phyloP scores from a whole-genome alignment of 2,329 filamentous ascomycete genomes.

The Neonectria sp. region DNA sequence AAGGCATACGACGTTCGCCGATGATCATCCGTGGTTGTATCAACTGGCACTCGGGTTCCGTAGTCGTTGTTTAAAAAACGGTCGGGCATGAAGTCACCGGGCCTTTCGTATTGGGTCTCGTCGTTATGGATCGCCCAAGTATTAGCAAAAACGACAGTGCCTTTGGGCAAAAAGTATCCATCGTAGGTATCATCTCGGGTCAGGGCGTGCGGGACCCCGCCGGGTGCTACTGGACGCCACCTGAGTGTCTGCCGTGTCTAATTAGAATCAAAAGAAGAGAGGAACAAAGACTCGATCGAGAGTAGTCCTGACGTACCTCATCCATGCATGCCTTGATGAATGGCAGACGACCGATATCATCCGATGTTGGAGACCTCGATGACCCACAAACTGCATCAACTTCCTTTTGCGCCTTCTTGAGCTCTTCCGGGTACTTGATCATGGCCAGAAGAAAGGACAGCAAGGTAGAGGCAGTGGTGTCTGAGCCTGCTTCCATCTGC shows the following conservation, averaged over 20 bases:
- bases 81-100: constrained; percentile 5
- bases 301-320: too few species aligned
- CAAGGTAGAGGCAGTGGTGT: constrained; percentile 14
- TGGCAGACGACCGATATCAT: constrained; percentile 39
- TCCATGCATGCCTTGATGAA: constrained; percentile 38
- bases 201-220: constrained; percentile 11
- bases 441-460: constrained; percentile 26
- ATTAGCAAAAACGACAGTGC: constrained; percentile 1
- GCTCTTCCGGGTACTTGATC: constrained; percentile 23
- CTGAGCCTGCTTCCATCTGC: not conserved
- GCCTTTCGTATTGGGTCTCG: not conserved
- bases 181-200: constrained; percentile 11
- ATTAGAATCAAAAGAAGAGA: too few species aligned
- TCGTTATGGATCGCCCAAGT: constrained; percentile 11
- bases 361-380: constrained; percentile 8
- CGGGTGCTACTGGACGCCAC: constrained; percentile 26
- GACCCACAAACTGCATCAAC: constrained; percentile 40
- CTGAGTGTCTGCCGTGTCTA: constrained; percentile 30
- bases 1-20: too few species aligned
- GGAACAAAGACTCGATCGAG: too few species aligned
- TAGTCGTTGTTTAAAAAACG: not conserved
- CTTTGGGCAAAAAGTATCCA: constrained; percentile 6
- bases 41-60: too few species aligned
- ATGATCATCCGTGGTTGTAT: too few species aligned
- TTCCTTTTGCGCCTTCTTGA: constrained; percentile 32